These are phyloP conservation scores for Linum trigynum DNA, from an alignment of 345 rosid species.

Conservation along the genomic window DNA sequence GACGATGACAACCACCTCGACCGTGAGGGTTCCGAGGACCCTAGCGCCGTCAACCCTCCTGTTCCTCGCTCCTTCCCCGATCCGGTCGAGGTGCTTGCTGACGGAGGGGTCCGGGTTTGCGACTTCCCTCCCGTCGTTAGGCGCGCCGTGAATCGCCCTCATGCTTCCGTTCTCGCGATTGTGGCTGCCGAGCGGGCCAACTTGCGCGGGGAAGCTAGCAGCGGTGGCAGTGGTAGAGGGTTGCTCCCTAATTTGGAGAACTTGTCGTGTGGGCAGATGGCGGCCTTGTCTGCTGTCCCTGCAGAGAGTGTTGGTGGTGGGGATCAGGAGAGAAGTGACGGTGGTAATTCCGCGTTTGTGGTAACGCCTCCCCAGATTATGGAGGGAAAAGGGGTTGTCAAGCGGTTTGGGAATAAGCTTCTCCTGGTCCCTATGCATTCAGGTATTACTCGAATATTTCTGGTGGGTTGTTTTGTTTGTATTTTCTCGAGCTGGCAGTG, in stretches of 20 bases:
- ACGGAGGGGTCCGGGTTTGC: conserved; percentile 50
- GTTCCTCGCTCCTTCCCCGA: conserved; percentile 43
- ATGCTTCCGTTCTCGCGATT: conserved; percentile 47
- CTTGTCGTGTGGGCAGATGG: conserved; percentile 61
- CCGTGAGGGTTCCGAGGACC: conserved; percentile 36
- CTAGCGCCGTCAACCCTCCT: conserved; percentile 13
- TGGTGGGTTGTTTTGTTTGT: neutral
- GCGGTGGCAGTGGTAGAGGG: conserved; percentile 27
- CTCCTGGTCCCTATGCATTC: conserved; percentile 94
- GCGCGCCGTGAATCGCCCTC: conserved; percentile 66
- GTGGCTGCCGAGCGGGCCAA: conserved; percentile 58
- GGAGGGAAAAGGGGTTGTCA: conserved; percentile 83
- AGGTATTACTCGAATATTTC: conserved; percentile 25
- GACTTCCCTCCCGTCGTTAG: conserved; percentile 59
- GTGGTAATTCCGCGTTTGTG: conserved; percentile 38
- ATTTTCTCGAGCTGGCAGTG: neutral
- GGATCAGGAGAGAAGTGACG: conserved; percentile 51
- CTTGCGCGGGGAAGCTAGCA: conserved; percentile 46
- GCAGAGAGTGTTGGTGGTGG: conserved; percentile 24
- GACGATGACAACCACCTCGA: conserved; percentile 24
- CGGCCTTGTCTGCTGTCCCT: conserved; percentile 65
- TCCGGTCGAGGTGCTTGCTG: conserved; percentile 40
- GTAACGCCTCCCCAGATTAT: conserved; percentile 63
- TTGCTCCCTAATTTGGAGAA: conserved; percentile 21
- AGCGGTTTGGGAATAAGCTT: conserved; percentile 59